phyloP scores from a whole-genome alignment of 2,329 filamentous ascomycete species.

The Phialophora expanda region DNA sequence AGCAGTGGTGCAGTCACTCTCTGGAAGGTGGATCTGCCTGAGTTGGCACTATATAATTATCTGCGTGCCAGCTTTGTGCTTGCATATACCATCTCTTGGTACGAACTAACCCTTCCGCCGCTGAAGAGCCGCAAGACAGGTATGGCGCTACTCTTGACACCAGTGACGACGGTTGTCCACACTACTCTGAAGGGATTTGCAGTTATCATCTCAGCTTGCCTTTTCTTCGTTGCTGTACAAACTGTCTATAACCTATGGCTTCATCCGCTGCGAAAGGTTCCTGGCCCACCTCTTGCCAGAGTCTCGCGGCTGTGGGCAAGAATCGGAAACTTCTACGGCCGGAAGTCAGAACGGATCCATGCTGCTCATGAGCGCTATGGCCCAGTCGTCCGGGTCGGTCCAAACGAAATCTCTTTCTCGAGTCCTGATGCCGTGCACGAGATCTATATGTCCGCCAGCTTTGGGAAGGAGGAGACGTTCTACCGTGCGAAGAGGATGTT shows the following conservation, averaged over 20 bases:
- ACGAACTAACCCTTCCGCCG: too few species aligned
- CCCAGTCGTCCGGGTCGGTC: conserved; percentile 30
- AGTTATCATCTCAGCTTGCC: neutral
- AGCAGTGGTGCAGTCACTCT: too few species aligned
- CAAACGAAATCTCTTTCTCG: conserved; percentile 62
- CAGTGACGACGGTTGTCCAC: neutral
- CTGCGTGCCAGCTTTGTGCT: too few species aligned
- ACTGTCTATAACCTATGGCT: conserved; percentile 26
- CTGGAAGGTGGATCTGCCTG: too few species aligned
- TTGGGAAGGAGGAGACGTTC: conserved; percentile 28
- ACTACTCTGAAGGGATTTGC: neutral
- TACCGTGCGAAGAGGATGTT: conserved; percentile 28
- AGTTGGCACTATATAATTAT: too few species aligned
- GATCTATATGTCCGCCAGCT: conserved; percentile 62
- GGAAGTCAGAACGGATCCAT: conserved; percentile 23
- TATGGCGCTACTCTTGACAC: neutral
- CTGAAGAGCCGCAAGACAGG: neutral
- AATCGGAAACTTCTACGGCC: conserved; percentile 20
- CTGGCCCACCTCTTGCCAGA: conserved; percentile 29
- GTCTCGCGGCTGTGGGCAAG: conserved; percentile 22
- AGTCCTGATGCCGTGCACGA: conserved; percentile 73
- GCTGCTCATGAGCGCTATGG: conserved; percentile 42
- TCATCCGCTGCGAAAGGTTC: conserved; percentile 25
- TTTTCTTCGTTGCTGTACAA: neutral
- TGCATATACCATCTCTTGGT: too few species aligned